Percentiles rank a stretch among this genome's conserved stretches.
Conservation (phyloP, 2,329 filamentous ascomycete genomes). For the Arachnomyces sp. region DNA sequence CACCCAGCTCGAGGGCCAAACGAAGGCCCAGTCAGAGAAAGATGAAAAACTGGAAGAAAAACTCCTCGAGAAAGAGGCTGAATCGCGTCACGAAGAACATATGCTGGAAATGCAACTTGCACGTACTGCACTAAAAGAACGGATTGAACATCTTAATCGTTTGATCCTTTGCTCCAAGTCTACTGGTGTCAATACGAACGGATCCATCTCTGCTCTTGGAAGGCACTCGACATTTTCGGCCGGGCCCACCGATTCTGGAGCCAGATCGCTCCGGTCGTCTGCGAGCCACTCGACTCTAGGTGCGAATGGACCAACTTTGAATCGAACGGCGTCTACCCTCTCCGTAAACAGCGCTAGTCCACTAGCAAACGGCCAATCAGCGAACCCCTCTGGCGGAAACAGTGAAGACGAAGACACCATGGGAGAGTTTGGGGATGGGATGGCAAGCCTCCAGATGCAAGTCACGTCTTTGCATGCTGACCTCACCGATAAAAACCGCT, state of each 20-base stretch:
- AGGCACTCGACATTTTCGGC: constrained; percentile 56
- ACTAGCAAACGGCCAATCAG: constrained; percentile 21
- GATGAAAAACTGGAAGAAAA: constrained; percentile 59
- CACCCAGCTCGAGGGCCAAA: constrained; percentile 73
- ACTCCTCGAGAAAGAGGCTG: constrained; percentile 72
- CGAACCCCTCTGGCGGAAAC: constrained; percentile 28
- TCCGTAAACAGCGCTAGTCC: constrained; percentile 46
- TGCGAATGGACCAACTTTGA: constrained; percentile 44
- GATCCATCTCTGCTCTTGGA: constrained; percentile 61
- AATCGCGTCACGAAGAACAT: constrained; percentile 87
- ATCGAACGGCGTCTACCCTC: constrained; percentile 60
- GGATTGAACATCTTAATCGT: constrained; percentile 93
- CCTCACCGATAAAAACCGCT: constrained; percentile 91
- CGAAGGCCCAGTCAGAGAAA: constrained; percentile 42
- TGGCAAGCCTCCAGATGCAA: constrained; percentile 73
- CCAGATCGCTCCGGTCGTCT: constrained; percentile 60
- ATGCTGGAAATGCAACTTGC: constrained; percentile 98
- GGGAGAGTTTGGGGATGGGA: constrained; percentile 80
- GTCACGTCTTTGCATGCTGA: constrained; percentile 91
- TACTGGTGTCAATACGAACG: constrained; percentile 77
- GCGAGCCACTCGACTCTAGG: constrained; percentile 55
- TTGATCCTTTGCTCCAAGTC: constrained; percentile 94
- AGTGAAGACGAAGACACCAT: constrained; percentile 59
- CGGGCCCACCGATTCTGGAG: constrained; percentile 26
- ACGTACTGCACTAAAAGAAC: constrained; percentile 88